phyloP scores from a whole-genome alignment of 1,139 yeast genomes.

The Nakaseomyces bracarensis region DNA sequence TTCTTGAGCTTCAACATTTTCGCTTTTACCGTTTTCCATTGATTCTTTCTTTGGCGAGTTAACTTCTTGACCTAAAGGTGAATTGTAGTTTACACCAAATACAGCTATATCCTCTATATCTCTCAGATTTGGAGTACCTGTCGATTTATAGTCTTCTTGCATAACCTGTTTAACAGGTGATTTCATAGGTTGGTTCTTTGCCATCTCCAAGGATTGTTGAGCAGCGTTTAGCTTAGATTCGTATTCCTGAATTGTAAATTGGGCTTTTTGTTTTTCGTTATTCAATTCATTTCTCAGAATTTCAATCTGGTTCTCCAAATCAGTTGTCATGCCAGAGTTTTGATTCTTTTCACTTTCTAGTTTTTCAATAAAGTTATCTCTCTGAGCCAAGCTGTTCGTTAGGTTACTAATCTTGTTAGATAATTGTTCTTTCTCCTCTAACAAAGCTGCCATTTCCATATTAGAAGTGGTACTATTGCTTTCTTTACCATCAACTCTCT shows the following conservation, averaged over 20 bases:
- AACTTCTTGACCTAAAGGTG: conserved; percentile 15
- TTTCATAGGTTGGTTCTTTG: neutral
- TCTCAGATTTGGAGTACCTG: conserved; percentile 29
- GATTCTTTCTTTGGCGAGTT: conserved; percentile 6
- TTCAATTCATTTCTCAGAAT: conserved; percentile 2
- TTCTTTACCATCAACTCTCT: conserved; percentile 20
- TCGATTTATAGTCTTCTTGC: conserved; percentile 15
- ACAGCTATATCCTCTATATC: conserved; percentile 31
- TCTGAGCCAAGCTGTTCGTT: neutral
- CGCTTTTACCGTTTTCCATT: conserved; percentile 10
- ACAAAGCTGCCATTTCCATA: conserved; percentile 4
- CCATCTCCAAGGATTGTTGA: neutral
- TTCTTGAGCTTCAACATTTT: conserved; percentile 1
- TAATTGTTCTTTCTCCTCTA: conserved; percentile 4
- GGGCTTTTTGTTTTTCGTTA: conserved; percentile 2
- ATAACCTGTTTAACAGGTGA: neutral
- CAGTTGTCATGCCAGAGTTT: neutral
- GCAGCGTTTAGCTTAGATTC: neutral
- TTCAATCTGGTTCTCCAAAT: conserved; percentile 1
- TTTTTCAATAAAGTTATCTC: neutral
- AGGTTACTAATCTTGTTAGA: neutral
- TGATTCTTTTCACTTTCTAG: neutral
- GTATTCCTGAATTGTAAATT: neutral
- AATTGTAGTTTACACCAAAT: conserved; percentile 26
- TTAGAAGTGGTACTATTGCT: neutral